Evolutionary conservation across 2,329 filamentous ascomycete species (phyloP).

Genomic region (Colletotrichum salicis): DNA sequence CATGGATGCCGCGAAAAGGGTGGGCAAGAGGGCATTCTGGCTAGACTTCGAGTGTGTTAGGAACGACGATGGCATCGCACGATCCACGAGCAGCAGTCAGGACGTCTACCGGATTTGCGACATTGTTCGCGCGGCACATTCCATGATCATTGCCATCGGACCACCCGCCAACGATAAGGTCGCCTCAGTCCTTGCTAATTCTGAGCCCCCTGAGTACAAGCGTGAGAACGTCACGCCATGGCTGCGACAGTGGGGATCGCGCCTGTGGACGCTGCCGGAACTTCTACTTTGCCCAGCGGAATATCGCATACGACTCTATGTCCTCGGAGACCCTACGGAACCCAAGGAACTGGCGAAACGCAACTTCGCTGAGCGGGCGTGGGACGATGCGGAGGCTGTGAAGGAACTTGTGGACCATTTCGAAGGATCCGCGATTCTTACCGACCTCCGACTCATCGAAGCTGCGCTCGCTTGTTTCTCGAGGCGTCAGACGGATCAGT

Average conservation of each 20-base stretch:
- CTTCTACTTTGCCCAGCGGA: conserved; percentile 39
- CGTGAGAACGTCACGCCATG: not conserved
- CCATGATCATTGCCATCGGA: conserved; percentile 53
- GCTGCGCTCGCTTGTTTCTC: conserved; percentile 46
- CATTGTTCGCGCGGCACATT: conserved; percentile 53
- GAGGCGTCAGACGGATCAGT: conserved; percentile 39
- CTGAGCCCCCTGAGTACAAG: not conserved
- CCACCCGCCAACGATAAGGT: conserved; percentile 38
- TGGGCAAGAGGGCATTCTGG: conserved; percentile 54
- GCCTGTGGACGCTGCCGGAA: conserved; percentile 59
- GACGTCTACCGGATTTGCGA: conserved; percentile 56
- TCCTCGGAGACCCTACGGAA: conserved; percentile 38
- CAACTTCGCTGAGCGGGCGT: conserved; percentile 44
- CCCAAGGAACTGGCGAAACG: conserved; percentile 43
- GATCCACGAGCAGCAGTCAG: conserved; percentile 38
- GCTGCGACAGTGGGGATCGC: conserved; percentile 52
- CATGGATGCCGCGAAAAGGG: conserved; percentile 49
- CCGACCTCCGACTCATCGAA: conserved; percentile 46
- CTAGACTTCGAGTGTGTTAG: conserved; percentile 55
- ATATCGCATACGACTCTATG: conserved; percentile 39
- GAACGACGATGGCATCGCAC: conserved; percentile 43
- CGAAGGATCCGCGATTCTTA: conserved; percentile 44
- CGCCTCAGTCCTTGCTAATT: conserved; percentile 41
- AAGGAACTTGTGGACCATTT: conserved; percentile 50
- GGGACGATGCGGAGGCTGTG: conserved; percentile 43